Percentiles rank a stretch among this genome's conserved stretches.
These are phyloP conservation scores for Syzygium oleosum DNA, from an alignment of 345 rosid genomes.

Conservation along the genomic window DNA sequence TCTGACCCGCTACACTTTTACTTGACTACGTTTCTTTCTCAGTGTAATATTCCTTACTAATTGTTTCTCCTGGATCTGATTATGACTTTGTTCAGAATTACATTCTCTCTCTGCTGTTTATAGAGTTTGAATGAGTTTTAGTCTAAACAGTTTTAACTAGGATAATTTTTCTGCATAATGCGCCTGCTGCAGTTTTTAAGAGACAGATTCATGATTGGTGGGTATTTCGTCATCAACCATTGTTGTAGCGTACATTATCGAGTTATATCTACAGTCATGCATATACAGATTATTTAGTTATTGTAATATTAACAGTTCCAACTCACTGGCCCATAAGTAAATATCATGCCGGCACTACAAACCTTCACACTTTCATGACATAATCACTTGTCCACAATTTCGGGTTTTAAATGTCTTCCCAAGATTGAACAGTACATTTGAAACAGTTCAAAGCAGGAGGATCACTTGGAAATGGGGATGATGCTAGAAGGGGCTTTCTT, in stretches of 20 bases:
- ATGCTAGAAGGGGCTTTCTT: not conserved
- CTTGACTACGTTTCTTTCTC: not conserved
- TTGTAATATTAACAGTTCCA: not conserved
- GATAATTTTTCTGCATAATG: not conserved
- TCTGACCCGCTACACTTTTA: not conserved
- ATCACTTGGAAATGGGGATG: not conserved
- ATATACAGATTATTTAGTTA: not conserved
- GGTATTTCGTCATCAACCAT: not conserved
- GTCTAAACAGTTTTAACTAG: not conserved
- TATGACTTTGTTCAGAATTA: not conserved
- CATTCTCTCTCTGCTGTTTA: not conserved
- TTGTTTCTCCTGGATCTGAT: not conserved
- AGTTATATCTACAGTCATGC: not conserved
- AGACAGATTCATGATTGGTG: not conserved
- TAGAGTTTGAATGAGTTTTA: not conserved
- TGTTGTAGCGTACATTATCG: not conserved
- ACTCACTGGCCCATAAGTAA: not conserved
- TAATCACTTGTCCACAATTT: not conserved
- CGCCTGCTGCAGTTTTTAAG: not conserved
- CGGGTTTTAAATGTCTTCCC: not conserved
- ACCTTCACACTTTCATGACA: not conserved
- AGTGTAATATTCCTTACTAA: not conserved
- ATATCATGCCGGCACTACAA: not conserved
- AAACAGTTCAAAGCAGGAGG: not conserved
- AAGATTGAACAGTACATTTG: not conserved